phyloP scores from a whole-genome alignment of 2,329 filamentous ascomycete species.

The Orbilia ellipsospora region DNA sequence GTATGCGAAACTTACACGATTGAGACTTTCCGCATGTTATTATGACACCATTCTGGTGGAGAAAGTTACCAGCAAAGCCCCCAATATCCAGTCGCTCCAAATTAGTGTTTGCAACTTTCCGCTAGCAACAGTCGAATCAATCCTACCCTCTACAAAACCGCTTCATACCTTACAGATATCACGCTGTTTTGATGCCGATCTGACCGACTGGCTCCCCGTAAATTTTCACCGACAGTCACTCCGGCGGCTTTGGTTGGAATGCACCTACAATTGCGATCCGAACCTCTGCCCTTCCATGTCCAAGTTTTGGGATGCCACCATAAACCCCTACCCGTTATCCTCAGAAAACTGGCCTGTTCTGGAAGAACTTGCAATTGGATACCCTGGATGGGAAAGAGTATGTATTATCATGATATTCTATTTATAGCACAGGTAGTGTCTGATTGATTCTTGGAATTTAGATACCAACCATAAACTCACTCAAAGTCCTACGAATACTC shows the following conservation, averaged over 20 bases:
- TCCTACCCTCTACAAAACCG: conserved; percentile 11
- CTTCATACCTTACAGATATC: conserved; percentile 36
- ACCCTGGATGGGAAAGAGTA: conserved; percentile 30
- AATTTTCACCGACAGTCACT: conserved; percentile 9
- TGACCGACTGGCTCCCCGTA: conserved; percentile 13
- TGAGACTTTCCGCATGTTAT: conserved; percentile 8
- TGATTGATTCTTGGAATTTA: not conserved
- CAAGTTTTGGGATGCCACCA: conserved; percentile 12
- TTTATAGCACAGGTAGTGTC: not conserved
- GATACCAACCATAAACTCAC: conserved; percentile 15
- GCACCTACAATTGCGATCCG: conserved; percentile 22
- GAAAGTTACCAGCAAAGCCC: conserved; percentile 1
- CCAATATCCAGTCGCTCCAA: conserved; percentile 9
- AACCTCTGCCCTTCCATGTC: conserved; percentile 27
- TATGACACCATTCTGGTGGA: not conserved
- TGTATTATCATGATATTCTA: not conserved
- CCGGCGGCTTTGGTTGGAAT: conserved; percentile 31
- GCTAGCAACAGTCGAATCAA: not conserved
- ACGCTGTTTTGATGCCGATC: conserved; percentile 9
- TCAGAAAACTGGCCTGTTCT: conserved; percentile 20
- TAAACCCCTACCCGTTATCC: conserved; percentile 11
- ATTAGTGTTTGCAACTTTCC: conserved; percentile 15
- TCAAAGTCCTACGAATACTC: conserved; percentile 1
- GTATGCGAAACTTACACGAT: conserved; percentile 2
- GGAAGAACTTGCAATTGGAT: conserved; percentile 24